A percentile compares a stretch with the other conserved stretches of the same genome.
phyloP scores from a whole-genome alignment of 495 filamentous ascomycete genomes.

The Tuber indicum region DNA sequence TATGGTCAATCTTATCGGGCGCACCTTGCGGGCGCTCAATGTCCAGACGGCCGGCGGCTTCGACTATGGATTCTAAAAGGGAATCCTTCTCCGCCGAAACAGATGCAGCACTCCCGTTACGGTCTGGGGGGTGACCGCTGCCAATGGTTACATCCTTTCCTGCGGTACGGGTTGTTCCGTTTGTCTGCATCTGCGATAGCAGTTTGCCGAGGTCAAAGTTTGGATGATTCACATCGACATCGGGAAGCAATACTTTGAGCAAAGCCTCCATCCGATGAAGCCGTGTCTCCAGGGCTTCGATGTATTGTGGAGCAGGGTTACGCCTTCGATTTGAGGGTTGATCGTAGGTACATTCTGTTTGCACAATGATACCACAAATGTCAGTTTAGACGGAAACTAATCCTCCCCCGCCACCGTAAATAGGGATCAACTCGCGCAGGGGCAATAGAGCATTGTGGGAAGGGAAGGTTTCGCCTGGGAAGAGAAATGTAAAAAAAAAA shows the following conservation, averaged over 20 bases:
- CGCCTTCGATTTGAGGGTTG: slow-evolving; percentile 92
- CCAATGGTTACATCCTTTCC: slow-evolving; percentile 11
- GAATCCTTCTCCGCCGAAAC: slow-evolving; percentile 56
- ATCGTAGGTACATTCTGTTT: slow-evolving; percentile 89
- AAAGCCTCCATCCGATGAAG: slow-evolving; percentile 78
- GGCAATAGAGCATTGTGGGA: not conserved
- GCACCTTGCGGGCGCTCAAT: slow-evolving; percentile 43
- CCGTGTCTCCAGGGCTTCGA: slow-evolving; percentile 80
- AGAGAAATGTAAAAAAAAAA: slow-evolving; percentile 17
- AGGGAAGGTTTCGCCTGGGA: not conserved
- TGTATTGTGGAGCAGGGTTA: slow-evolving; percentile 90
- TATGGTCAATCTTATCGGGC: slow-evolving; percentile 2
- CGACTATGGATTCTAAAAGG: slow-evolving; percentile 89
- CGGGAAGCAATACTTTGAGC: slow-evolving; percentile 70
- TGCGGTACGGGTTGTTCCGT: slow-evolving; percentile 16
- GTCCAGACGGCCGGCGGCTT: slow-evolving; percentile 79
- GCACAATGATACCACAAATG: slow-evolving; percentile 6
- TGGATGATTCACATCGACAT: slow-evolving; percentile 77
- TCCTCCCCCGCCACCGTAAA: not conserved
- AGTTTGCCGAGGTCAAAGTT: slow-evolving; percentile 56
- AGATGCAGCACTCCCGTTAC: slow-evolving; percentile 2
- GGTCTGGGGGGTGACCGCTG: slow-evolving; percentile 10
- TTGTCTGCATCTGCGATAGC: slow-evolving; percentile 31
- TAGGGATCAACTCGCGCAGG: not conserved
- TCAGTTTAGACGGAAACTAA: slow-evolving; percentile 19